Percentiles rank a stretch among this genome's conserved stretches.
Evolutionary conservation across 2,329 filamentous ascomycete species (phyloP).

Genomic region (Magnaporthiopsis rhizophila): DNA sequence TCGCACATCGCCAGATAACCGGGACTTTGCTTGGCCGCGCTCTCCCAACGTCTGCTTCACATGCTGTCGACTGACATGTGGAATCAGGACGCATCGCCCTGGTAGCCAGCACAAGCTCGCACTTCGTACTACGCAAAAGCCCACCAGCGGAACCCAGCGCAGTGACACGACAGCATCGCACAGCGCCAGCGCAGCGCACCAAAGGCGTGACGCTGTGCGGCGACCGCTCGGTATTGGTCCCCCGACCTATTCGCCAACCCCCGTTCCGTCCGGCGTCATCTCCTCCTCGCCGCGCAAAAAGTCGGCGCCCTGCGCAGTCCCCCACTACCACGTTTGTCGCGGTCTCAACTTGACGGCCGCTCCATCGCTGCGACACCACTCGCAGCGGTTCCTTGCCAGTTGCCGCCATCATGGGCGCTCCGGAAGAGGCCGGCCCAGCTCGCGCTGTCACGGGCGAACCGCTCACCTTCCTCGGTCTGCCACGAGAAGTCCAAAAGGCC

Average conservation of each 20-base stretch:
- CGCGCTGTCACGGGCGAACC: background rate
- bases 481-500: constrained; percentile 39
- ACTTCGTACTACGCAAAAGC: background rate
- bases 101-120: background rate
- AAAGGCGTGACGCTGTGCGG: background rate
- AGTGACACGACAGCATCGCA: background rate
- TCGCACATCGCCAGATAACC: background rate
- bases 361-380: background rate
- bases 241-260: background rate
- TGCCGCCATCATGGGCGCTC: background rate
- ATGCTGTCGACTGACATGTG: background rate
- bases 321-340: background rate
- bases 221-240: too few relatives aligned
- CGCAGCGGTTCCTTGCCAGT: background rate
- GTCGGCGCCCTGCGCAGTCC: background rate
- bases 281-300: background rate
- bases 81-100: background rate
- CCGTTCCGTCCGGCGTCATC: background rate
- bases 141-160: too few relatives aligned
- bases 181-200: background rate
- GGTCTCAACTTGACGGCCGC: background rate
- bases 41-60: background rate
- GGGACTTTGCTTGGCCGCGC: background rate
- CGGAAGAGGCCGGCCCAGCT: background rate
- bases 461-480: constrained; percentile 33